These are phyloP conservation scores for Pleurostoma richardsiae DNA, from an alignment of 2,329 filamentous ascomycete species.

Conservation along the genomic window DNA sequence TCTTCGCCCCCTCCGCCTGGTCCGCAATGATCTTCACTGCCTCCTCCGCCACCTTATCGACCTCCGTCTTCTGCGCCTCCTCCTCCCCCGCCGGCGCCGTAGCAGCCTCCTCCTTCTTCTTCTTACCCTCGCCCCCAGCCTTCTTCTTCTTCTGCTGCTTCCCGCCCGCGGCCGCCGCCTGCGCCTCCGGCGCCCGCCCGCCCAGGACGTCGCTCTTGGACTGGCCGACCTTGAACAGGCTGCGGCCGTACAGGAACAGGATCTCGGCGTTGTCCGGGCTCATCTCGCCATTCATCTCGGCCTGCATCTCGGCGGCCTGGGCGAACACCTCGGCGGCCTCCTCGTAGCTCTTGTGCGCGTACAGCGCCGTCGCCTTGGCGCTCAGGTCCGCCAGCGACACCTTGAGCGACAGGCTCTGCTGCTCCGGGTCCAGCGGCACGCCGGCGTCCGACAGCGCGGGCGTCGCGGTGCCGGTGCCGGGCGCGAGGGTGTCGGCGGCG, in stretches of 20 bases:
- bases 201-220: slow-evolving; percentile 93
- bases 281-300: slow-evolving; percentile 88
- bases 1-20: slow-evolving; percentile 30
- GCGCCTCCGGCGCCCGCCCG: slow-evolving; percentile 62
- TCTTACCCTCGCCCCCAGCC: slow-evolving; percentile 28
- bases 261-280: slow-evolving; percentile 86
- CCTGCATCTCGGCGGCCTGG: slow-evolving; percentile 83
- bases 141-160: slow-evolving; percentile 43
- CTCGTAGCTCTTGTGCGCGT: slow-evolving; percentile 83
- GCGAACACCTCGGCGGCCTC: slow-evolving; percentile 85
- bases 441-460: slow-evolving; percentile 17
- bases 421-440: slow-evolving; percentile 21
- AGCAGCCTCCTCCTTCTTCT: slow-evolving; percentile 32
- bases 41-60: slow-evolving; percentile 39
- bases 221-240: slow-evolving; percentile 89
- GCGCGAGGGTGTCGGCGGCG: slow-evolving; percentile 15
- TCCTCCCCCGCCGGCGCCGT: slow-evolving; percentile 25
- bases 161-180: slow-evolving; percentile 44
- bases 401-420: slow-evolving; percentile 32
- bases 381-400: slow-evolving; percentile 72
- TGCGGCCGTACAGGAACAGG: slow-evolving; percentile 89
- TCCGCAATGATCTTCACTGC: slow-evolving; percentile 38
- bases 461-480: slow-evolving; percentile 23
- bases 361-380: slow-evolving; percentile 77
- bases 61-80: slow-evolving; percentile 23